Evolutionary conservation across 129 eudicot species (phyloP).

Genomic region (Centaurea solstitialis): DNA sequence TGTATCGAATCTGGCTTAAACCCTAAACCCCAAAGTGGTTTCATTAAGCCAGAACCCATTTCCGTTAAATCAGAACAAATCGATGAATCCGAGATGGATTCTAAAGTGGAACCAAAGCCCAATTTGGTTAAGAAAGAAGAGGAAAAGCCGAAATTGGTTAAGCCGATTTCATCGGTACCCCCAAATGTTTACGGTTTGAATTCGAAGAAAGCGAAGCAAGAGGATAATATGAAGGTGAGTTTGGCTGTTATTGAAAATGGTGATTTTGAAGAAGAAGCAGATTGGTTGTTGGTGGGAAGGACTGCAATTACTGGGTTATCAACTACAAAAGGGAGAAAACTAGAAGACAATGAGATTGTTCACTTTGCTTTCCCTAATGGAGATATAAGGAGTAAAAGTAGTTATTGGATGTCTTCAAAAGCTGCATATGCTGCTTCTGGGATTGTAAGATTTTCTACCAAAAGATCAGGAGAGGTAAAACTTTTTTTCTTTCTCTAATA

Average conservation of each 20-base stretch:
- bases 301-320: constrained; percentile 56
- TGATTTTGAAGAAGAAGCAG: constrained; percentile 64
- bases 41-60: constrained; percentile 19
- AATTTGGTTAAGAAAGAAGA: too few species aligned
- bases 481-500: too few species aligned
- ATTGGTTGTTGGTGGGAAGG: constrained; percentile 79
- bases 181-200: constrained; percentile 13
- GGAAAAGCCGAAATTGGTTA: constrained; percentile 16
- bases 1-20: not conserved
- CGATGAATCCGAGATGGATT: not conserved
- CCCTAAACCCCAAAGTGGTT: not conserved
- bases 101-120: not conserved
- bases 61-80: constrained; percentile 23
- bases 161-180: constrained; percentile 42
- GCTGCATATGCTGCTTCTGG: constrained; percentile 48
- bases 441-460: constrained; percentile 72
- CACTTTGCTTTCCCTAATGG: constrained; percentile 56
- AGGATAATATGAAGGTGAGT: constrained; percentile 36
- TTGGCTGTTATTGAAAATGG: constrained; percentile 55
- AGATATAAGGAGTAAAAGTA: constrained; percentile 10
- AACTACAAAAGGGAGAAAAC: constrained; percentile 68
- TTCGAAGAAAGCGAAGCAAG: not conserved
- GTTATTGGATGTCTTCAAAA: constrained; percentile 29
- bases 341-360: constrained; percentile 85
- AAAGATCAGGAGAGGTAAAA: constrained; percentile 73